A percentile compares a stretch with the other conserved stretches of the same genome.
phyloP scores from a whole-genome alignment of 495 filamentous ascomycete genomes.

The Penicillium silybi region DNA sequence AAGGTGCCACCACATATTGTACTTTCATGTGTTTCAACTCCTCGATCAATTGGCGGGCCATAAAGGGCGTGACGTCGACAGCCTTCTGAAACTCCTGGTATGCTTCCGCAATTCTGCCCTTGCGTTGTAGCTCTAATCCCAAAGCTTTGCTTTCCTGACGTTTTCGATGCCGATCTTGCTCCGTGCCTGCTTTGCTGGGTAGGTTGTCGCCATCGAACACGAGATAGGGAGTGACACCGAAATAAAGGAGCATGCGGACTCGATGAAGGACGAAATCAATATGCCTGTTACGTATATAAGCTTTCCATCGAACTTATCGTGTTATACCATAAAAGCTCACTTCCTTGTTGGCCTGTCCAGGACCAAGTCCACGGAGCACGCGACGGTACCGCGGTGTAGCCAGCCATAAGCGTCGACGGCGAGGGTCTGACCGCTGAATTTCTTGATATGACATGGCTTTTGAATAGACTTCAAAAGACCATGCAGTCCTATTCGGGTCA shows the following conservation, averaged over 20 bases:
- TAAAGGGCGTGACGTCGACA: slow-evolving; percentile 91
- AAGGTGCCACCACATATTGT: slow-evolving; percentile 90
- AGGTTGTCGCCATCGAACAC: slow-evolving; percentile 96
- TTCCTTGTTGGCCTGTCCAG: slow-evolving; percentile 82
- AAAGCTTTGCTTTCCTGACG: slow-evolving; percentile 69
- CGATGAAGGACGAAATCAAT: slow-evolving; percentile 89
- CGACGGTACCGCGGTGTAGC: slow-evolving; percentile 89
- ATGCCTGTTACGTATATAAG: slow-evolving; percentile 52
- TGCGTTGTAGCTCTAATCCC: slow-evolving; percentile 74
- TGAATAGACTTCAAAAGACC: slow-evolving; percentile 95
- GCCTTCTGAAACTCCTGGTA: slow-evolving; percentile 89
- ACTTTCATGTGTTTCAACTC: slow-evolving; percentile 77
- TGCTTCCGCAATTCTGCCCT: slow-evolving; percentile 75
- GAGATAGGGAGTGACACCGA: slow-evolving; percentile 86
- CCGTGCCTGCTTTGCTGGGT: slow-evolving; percentile 92
- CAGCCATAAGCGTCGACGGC: slow-evolving; percentile 97
- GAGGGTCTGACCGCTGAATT: slow-evolving; percentile 82
- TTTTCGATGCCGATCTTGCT: slow-evolving; percentile 62
- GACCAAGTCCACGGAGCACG: slow-evolving; percentile 89
- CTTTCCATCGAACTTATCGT: neutral
- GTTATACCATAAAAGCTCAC: slow-evolving; percentile 42
- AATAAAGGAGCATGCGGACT: slow-evolving; percentile 88
- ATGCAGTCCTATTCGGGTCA: slow-evolving; percentile 62
- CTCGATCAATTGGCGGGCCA: slow-evolving; percentile 90
- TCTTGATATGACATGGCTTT: slow-evolving; percentile 77